These are phyloP conservation scores for Lecanosticta acicola DNA, from an alignment of 2,329 filamentous ascomycete genomes.

Conservation along the genomic window DNA sequence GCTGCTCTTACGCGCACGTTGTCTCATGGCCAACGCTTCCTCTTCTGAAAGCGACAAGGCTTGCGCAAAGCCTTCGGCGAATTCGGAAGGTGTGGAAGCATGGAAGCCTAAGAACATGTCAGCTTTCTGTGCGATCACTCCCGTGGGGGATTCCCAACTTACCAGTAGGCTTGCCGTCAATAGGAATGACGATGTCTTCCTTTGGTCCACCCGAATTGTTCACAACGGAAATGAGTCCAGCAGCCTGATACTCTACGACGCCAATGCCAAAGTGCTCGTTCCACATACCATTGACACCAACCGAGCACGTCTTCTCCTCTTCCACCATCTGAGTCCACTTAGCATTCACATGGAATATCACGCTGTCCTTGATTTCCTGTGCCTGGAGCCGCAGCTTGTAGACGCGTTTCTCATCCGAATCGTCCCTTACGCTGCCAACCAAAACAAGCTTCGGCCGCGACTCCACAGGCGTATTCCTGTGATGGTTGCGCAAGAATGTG, in stretches of 20 bases:
- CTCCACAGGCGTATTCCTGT: constrained; percentile 32
- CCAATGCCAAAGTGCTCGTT: constrained; percentile 99
- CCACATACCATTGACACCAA: constrained; percentile 98
- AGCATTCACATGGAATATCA: constrained; percentile 85
- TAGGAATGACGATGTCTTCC: constrained; percentile 79
- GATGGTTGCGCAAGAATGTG: constrained; percentile 58
- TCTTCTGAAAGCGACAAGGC: constrained; percentile 60
- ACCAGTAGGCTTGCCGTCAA: constrained; percentile 76
- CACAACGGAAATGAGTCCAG: constrained; percentile 85
- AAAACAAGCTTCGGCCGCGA: constrained; percentile 64
- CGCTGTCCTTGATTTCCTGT: constrained; percentile 74
- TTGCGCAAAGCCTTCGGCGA: constrained; percentile 71
- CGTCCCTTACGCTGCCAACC: constrained; percentile 86
- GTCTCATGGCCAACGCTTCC: constrained; percentile 68
- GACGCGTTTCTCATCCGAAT: constrained; percentile 71
- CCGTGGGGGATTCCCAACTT: too few relatives aligned
- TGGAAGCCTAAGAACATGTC: constrained; percentile 63
- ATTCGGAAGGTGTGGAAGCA: constrained; percentile 70
- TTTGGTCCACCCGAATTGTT: constrained; percentile 92
- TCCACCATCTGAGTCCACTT: constrained; percentile 81
- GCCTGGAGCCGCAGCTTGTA: constrained; percentile 82
- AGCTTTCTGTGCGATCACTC: constrained; percentile 10
- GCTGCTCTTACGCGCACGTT: constrained; percentile 70
- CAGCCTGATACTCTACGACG: constrained; percentile 95
- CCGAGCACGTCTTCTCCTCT: constrained; percentile 67